phyloP scores from a whole-genome alignment of 2,329 filamentous ascomycete genomes.

The Exophiala spinifera region DNA sequence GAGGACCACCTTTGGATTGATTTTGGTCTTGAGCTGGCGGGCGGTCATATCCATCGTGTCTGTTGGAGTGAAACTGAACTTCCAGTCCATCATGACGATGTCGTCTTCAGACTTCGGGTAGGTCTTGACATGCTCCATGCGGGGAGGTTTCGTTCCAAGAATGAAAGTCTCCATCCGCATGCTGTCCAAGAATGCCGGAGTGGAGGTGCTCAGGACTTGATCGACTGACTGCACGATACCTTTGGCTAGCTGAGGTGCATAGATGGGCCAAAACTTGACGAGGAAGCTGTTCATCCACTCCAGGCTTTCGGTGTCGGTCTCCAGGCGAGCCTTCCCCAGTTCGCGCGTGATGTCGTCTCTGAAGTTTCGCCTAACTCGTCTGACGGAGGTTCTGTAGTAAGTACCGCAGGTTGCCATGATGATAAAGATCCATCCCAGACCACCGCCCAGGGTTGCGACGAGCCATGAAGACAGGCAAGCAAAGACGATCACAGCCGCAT shows the following conservation, averaged over 20 bases:
- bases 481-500: conserved; percentile 89
- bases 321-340: conserved; percentile 78
- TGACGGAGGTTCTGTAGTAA: conserved; percentile 94
- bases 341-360: conserved; percentile 90
- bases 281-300: conserved; percentile 99
- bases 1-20: conserved; percentile 94
- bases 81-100: conserved; percentile 98
- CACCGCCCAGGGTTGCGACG: conserved; percentile 82
- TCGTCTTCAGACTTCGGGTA: conserved; percentile 96
- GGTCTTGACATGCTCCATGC: conserved; percentile 96
- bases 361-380: conserved; percentile 90
- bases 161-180: conserved; percentile 91
- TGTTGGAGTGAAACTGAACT: conserved; percentile 97
- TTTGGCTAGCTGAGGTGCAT: conserved; percentile 86
- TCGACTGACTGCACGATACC: conserved; percentile 93
- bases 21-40: conserved; percentile 86
- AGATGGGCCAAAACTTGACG: conserved; percentile 99
- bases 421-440: conserved; percentile 87
- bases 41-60: conserved; percentile 88
- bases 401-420: conserved; percentile 90
- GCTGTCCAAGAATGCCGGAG: conserved; percentile 88
- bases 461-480: conserved; percentile 89
- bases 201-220: conserved; percentile 89
- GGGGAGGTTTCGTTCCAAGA: conserved; percentile 88
- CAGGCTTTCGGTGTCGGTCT: conserved; percentile 85